These are phyloP conservation scores for Cornus controversa DNA, from an alignment of 148 eudicot genomes.

Conservation along the genomic window DNA sequence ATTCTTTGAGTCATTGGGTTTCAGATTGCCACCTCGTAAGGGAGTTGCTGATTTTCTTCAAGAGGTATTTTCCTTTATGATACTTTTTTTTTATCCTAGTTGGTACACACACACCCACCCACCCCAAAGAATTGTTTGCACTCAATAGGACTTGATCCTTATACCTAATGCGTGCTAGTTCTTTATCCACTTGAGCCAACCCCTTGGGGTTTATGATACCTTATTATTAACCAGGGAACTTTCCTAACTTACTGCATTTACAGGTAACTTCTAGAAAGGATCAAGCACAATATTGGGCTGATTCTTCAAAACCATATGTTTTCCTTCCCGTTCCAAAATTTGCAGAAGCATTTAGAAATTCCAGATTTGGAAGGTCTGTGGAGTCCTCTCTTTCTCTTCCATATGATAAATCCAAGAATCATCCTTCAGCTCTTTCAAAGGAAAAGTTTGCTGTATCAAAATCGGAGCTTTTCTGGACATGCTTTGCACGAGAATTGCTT, in stretches of 20 bases:
- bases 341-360: background rate
- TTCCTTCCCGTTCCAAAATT: background rate
- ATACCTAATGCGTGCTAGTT: too few species aligned
- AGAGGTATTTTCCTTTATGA: conserved; percentile 48
- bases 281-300: background rate
- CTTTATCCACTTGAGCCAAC: too few species aligned
- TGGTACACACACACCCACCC: too few species aligned
- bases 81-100: background rate
- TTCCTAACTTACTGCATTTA: background rate
- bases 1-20: conserved; percentile 80
- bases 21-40: conserved; percentile 73
- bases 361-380: background rate
- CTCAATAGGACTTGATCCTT: too few species aligned
- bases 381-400: background rate
- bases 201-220: background rate
- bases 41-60: conserved; percentile 91
- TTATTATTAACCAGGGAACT: background rate
- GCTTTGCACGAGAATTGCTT: background rate
- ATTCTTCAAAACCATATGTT: background rate
- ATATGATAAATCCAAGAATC: background rate
- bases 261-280: background rate
- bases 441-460: background rate
- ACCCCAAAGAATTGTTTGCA: too few species aligned
- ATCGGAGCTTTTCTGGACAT: background rate
- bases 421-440: background rate